Evolutionary conservation across 805 yeast genomes (phyloP).

Genomic region (Ogataea saltuana): DNA sequence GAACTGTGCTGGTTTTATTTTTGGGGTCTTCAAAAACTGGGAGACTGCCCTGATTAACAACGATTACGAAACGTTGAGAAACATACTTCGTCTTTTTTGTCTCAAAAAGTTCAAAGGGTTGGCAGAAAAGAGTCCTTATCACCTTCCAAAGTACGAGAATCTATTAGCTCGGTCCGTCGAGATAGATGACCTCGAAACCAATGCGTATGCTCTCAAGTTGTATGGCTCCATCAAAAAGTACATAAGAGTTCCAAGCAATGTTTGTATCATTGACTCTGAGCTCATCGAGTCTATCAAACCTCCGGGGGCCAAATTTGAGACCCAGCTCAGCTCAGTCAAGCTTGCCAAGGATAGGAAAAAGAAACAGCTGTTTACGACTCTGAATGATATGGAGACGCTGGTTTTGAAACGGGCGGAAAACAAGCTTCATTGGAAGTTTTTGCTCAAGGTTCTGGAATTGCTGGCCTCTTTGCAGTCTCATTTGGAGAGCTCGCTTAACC

Average conservation of each 20-base stretch:
- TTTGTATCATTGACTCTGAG: conserved; percentile 52
- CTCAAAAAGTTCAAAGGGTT: conserved; percentile 59
- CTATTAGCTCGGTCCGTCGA: conserved; percentile 55
- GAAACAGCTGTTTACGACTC: conserved; percentile 38
- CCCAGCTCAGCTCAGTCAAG: conserved; percentile 59
- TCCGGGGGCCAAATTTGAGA: conserved; percentile 52
- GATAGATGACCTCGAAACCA: conserved; percentile 57
- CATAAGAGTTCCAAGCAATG: conserved; percentile 49
- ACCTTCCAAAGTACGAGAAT: conserved; percentile 48
- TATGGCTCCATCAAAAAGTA: conserved; percentile 42
- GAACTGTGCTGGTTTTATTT: conserved; percentile 50
- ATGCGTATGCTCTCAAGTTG: conserved; percentile 52
- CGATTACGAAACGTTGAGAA: conserved; percentile 59
- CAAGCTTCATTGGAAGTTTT: conserved; percentile 56
- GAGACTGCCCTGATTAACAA: conserved; percentile 45
- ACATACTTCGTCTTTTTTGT: conserved; percentile 60
- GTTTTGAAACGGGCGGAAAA: conserved; percentile 31
- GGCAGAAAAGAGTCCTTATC: conserved; percentile 56
- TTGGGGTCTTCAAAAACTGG: conserved; percentile 48
- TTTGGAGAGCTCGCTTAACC: conserved; percentile 47
- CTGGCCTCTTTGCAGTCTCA: conserved; percentile 55
- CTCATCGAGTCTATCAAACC: conserved; percentile 54
- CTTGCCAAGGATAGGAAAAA: conserved; percentile 66
- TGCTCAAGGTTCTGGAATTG: conserved; percentile 49
- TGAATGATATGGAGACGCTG: conserved; percentile 44